Conservation (phyloP, 169 alveolate species). For the Eimeria zaria region DNA sequence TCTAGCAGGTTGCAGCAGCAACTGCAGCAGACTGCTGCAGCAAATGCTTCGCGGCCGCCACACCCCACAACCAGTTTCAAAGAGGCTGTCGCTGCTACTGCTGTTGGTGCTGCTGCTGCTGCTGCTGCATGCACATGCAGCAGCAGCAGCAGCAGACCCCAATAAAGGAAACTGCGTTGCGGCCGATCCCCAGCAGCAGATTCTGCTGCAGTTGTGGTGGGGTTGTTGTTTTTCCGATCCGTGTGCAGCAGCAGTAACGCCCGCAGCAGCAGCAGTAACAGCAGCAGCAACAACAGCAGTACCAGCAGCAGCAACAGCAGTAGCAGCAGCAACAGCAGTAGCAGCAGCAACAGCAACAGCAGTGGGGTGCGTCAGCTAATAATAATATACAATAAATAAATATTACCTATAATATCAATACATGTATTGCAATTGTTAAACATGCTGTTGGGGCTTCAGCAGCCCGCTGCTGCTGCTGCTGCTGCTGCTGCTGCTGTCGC, state of each 20-base stretch:
- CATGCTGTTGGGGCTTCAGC: neutral
- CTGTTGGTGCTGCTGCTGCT: neutral
- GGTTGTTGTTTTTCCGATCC: neutral
- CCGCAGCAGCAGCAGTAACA: neutral
- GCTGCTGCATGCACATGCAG: neutral
- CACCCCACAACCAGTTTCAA: neutral
- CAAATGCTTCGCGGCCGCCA: neutral
- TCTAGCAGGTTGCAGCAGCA: neutral
- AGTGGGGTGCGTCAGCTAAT: neutral
- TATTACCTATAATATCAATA: too few species aligned
- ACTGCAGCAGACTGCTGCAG: conserved; percentile 17
- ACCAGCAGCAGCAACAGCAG: too few species aligned
- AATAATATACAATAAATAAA: too few species aligned
- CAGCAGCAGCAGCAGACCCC: neutral
- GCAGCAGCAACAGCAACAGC: too few species aligned
- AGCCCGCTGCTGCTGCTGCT: neutral
- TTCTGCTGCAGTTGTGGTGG: neutral
- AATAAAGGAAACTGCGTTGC: neutral
- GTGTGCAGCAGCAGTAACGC: conserved; percentile 10
- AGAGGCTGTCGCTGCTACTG: neutral
- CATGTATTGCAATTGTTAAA: too few species aligned
- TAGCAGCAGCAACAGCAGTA: too few species aligned
- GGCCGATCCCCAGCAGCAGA: neutral
- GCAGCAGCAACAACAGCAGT: too few species aligned
- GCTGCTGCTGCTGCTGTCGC: conserved; percentile 5